Conservation (phyloP, 768 basidiomycete genomes). For the Tylopilus rubrobrunneus region DNA sequence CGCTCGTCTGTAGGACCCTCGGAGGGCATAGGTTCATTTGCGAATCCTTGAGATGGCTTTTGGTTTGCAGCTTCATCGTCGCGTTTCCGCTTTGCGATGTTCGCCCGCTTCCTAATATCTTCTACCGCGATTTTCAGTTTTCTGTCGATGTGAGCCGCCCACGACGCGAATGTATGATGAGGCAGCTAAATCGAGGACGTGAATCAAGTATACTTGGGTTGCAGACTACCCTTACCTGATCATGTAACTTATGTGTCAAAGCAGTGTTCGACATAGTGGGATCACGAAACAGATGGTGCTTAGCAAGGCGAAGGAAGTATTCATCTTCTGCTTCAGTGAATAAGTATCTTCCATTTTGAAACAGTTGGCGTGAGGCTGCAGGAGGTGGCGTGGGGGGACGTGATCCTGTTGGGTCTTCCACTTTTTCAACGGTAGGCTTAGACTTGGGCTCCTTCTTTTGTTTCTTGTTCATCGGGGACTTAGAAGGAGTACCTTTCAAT, state of each 20-base stretch:
- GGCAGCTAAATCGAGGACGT: slow-evolving; percentile 47
- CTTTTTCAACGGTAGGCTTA: neutral
- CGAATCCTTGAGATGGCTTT: neutral
- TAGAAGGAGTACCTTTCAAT: slow-evolving; percentile 6
- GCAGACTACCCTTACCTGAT: slow-evolving; percentile 39
- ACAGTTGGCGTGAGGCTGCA: slow-evolving; percentile 25
- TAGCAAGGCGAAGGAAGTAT: slow-evolving; percentile 43
- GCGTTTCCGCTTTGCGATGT: slow-evolving; percentile 48
- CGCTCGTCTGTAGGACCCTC: neutral
- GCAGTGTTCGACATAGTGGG: slow-evolving; percentile 37
- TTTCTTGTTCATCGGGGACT: slow-evolving; percentile 5
- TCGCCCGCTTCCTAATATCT: slow-evolving; percentile 44
- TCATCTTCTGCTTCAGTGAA: slow-evolving; percentile 52
- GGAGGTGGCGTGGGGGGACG: slow-evolving; percentile 48
- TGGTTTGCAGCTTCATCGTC: neutral
- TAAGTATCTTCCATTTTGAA: slow-evolving; percentile 32
- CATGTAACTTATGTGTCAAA: slow-evolving; percentile 37
- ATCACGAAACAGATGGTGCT: slow-evolving; percentile 46
- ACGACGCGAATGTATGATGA: slow-evolving; percentile 51
- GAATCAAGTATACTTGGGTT: neutral
- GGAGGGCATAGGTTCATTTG: neutral
- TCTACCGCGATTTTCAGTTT: slow-evolving; percentile 40
- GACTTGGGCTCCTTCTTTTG: slow-evolving; percentile 2
- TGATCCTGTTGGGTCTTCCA: slow-evolving; percentile 2
- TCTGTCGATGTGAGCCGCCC: slow-evolving; percentile 39